Evolutionary conservation across 768 basidiomycete species (phyloP).

Genomic region (Russula abietina): DNA sequence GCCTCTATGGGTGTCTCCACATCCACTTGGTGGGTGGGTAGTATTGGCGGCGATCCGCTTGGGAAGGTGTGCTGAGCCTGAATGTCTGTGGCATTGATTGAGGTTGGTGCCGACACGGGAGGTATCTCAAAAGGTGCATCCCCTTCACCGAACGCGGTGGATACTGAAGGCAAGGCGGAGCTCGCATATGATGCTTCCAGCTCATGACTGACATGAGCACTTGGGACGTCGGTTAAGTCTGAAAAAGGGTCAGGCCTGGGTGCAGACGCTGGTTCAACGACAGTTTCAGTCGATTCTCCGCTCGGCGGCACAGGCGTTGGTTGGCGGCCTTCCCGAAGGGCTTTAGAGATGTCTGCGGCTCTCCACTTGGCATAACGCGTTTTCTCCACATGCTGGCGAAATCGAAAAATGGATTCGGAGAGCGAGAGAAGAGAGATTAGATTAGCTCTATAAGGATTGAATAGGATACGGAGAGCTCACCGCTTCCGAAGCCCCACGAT

Average conservation of each 20-base stretch:
- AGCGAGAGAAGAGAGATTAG: constrained; percentile 2
- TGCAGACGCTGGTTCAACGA: constrained; percentile 21
- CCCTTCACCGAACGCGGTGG: neutral
- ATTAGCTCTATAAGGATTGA: neutral
- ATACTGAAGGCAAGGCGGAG: neutral
- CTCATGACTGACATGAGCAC: constrained; percentile 3
- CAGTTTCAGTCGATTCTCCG: constrained; percentile 30
- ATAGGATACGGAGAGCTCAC: constrained; percentile 3
- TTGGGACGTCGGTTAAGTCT: constrained; percentile 1
- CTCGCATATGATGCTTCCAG: neutral
- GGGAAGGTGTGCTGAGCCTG: neutral
- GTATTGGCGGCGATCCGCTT: neutral
- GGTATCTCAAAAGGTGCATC: constrained; percentile 2
- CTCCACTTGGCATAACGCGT: constrained; percentile 97
- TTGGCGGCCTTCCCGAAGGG: constrained; percentile 85
- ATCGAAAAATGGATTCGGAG: neutral
- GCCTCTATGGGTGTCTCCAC: neutral
- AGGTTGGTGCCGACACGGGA: constrained; percentile 11
- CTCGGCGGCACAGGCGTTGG: constrained; percentile 77
- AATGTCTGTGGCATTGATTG: neutral
- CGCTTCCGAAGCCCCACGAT: constrained; percentile 21
- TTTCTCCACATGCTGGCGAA: constrained; percentile 72
- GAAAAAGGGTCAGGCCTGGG: constrained; percentile 28
- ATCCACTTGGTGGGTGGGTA: constrained; percentile 3
- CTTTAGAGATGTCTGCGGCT: constrained; percentile 90